These are phyloP conservation scores for Lanmaoa rubissima DNA, from an alignment of 768 basidiomycete species.

Conservation along the genomic window DNA sequence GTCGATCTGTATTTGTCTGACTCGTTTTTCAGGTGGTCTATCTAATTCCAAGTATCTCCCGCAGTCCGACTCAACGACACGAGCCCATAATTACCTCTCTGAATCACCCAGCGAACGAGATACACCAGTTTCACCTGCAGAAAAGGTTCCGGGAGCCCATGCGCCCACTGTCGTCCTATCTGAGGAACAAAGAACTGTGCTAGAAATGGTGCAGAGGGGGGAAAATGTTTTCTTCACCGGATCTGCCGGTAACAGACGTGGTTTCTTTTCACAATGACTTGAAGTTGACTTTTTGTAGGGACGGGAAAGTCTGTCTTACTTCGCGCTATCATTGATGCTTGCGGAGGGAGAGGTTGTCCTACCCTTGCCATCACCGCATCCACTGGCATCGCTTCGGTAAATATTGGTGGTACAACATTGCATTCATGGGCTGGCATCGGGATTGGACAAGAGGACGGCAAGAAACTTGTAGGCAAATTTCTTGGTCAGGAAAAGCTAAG, in stretches of 20 bases:
- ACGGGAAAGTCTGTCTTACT: slow-evolving; percentile 86
- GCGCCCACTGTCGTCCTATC: slow-evolving; percentile 41
- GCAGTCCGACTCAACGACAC: background rate
- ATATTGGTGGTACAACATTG: slow-evolving; percentile 78
- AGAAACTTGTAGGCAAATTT: slow-evolving; percentile 55
- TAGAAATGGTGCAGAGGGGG: slow-evolving; percentile 53
- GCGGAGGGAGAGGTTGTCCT: slow-evolving; percentile 36
- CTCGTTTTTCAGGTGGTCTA: slow-evolving; percentile 4
- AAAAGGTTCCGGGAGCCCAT: background rate
- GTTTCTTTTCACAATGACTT: background rate
- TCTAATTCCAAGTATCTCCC: background rate
- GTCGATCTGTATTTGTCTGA: background rate
- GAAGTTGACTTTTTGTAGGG: slow-evolving; percentile 35
- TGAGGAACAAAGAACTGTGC: slow-evolving; percentile 48
- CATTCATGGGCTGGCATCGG: slow-evolving; percentile 85
- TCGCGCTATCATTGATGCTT: slow-evolving; percentile 62
- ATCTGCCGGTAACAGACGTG: slow-evolving; percentile 53
- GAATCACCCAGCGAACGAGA: background rate
- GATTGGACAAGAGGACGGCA: slow-evolving; percentile 57
- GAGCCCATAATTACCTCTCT: background rate
- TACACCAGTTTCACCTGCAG: background rate
- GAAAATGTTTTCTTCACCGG: slow-evolving; percentile 84
- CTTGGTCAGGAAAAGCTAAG: slow-evolving; percentile 38
- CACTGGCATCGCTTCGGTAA: slow-evolving; percentile 76
- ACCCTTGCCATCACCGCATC: slow-evolving; percentile 76